These are phyloP conservation scores for Sesbania bispinosa DNA, from an alignment of 306 rosid genomes.

Conservation along the genomic window DNA sequence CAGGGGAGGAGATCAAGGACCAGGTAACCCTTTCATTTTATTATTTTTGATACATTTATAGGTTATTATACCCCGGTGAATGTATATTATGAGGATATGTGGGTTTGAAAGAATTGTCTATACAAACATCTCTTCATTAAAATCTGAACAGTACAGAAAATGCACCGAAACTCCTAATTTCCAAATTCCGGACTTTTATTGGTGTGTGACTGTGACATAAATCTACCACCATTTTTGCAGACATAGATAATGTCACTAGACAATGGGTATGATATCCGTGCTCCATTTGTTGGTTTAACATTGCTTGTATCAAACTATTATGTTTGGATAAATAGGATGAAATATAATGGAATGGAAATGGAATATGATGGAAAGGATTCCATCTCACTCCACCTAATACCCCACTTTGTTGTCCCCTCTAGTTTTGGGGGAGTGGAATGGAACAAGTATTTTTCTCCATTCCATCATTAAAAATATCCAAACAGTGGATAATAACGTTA, in stretches of 20 bases:
- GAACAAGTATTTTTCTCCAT: neutral
- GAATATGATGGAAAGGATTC: too few species aligned
- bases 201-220: too few species aligned
- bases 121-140: neutral
- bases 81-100: too few species aligned
- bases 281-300: neutral
- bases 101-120: neutral
- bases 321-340: too few species aligned
- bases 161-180: too few species aligned
- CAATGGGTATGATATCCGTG: neutral
- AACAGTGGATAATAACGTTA: neutral
- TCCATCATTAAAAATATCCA: neutral
- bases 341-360: neutral
- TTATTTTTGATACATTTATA: neutral
- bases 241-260: neutral
- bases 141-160: too few species aligned
- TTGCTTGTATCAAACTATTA: neutral
- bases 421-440: neutral
- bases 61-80: neutral
- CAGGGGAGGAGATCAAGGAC: slow-evolving; percentile 95
- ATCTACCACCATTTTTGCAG: neutral
- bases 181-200: too few species aligned
- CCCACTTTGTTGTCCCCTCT: neutral
- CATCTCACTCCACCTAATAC: too few species aligned
- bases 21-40: slow-evolving; percentile 52